phyloP scores from a whole-genome alignment of 306 rosid genomes.

The Vigna reflexopilosa region DNA sequence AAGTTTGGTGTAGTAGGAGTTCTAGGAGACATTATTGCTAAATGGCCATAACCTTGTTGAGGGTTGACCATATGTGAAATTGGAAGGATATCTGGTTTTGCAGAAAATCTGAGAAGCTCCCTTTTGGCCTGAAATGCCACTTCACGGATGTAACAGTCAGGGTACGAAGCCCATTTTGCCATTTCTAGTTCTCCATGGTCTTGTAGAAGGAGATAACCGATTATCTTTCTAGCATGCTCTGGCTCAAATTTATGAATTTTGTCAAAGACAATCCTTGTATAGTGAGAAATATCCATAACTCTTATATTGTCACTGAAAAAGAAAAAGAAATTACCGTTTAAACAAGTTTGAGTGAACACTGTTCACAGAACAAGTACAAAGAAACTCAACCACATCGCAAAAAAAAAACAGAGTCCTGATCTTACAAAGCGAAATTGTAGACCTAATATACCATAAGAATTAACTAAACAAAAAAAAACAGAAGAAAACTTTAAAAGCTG shows the following conservation, averaged over 20 bases:
- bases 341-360: conserved; percentile 15
- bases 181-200: conserved; percentile 64
- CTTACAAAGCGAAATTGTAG: conserved; percentile 1
- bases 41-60: conserved; percentile 46
- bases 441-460: conserved; percentile 14
- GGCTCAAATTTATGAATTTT: conserved; percentile 71
- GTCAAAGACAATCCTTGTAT: conserved; percentile 57
- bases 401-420: background rate
- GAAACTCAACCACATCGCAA: background rate
- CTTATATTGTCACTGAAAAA: conserved; percentile 48
- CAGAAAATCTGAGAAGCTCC: conserved; percentile 56
- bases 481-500: background rate
- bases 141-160: conserved; percentile 60
- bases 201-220: conserved; percentile 73
- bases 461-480: background rate
- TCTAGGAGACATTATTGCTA: conserved; percentile 44
- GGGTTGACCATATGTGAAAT: conserved; percentile 44
- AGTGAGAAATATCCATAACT: conserved; percentile 71
- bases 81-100: conserved; percentile 44
- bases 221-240: conserved; percentile 61
- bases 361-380: background rate
- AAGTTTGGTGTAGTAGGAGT: conserved; percentile 48
- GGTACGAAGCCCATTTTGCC: conserved; percentile 62
- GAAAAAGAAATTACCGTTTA: background rate
- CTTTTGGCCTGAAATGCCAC: conserved; percentile 55